Evolutionary conservation across 2,329 filamentous ascomycete genomes (phyloP).

Genomic region (Pezicula radicicola): DNA sequence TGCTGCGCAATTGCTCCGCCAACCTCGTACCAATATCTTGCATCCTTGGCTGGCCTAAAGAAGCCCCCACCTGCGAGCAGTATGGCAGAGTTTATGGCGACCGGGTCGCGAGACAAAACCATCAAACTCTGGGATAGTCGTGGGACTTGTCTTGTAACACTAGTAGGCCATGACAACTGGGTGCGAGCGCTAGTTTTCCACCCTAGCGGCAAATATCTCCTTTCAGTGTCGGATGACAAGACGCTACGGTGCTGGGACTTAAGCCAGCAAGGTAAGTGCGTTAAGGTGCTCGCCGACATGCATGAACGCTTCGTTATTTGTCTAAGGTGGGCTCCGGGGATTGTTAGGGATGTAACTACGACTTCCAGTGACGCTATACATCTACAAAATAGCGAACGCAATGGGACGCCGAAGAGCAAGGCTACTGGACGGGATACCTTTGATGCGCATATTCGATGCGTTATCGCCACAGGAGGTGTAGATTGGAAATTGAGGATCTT

Average conservation of each 20-base stretch:
- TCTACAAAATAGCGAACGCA: too few species aligned
- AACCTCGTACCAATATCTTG: constrained; percentile 68
- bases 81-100: constrained; percentile 81
- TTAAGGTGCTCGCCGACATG: constrained; percentile 71
- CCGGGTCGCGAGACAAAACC: constrained; percentile 81
- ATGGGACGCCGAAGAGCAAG: constrained; percentile 29
- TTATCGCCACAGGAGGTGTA: constrained; percentile 80
- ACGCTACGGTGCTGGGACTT: constrained; percentile 90
- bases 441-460: constrained; percentile 69
- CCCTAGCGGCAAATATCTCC: constrained; percentile 80
- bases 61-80: constrained; percentile 70
- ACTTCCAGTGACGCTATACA: too few species aligned
- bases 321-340: constrained; percentile 77
- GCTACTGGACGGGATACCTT: constrained; percentile 38
- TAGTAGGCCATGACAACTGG: constrained; percentile 90
- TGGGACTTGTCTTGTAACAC: constrained; percentile 76
- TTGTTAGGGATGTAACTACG: constrained; percentile 51
- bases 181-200: constrained; percentile 81
- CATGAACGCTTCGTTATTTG: constrained; percentile 82
- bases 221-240: constrained; percentile 83
- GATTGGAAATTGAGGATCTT: constrained; percentile 76
- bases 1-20: constrained; percentile 82
- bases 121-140: constrained; percentile 84
- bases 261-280: constrained; percentile 80
- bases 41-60: constrained; percentile 74